These are phyloP conservation scores for Lipomyces spencermartinsiae DNA, from an alignment of 805 yeast species.

Conservation along the genomic window DNA sequence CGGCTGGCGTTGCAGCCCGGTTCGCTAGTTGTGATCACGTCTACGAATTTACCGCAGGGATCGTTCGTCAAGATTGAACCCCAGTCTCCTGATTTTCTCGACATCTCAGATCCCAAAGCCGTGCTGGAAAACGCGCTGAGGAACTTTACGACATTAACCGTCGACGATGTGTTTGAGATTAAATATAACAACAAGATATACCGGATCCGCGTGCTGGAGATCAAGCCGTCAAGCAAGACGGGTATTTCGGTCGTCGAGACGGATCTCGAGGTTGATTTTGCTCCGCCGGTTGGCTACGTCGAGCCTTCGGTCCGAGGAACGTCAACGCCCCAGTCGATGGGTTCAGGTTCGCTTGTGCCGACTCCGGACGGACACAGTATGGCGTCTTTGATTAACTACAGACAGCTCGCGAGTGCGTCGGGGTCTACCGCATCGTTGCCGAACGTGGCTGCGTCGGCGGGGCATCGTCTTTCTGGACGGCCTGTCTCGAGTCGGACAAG, in stretches of 20 bases:
- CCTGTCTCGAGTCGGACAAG: slow-evolving; percentile 17
- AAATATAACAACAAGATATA: slow-evolving; percentile 79
- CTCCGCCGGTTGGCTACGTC: slow-evolving; percentile 98
- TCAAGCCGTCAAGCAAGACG: slow-evolving; percentile 61
- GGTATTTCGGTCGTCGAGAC: slow-evolving; percentile 96
- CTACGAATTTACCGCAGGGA: slow-evolving; percentile 84
- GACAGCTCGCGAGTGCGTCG: slow-evolving; percentile 59
- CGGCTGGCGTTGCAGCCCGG: slow-evolving; percentile 79
- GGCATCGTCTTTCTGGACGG: slow-evolving; percentile 31
- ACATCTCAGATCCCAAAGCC: slow-evolving; percentile 94
- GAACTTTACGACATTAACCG: slow-evolving; percentile 85
- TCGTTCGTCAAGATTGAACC: slow-evolving; percentile 92
- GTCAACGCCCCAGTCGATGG: not conserved
- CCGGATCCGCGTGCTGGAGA: slow-evolving; percentile 84
- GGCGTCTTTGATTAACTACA: slow-evolving; percentile 76
- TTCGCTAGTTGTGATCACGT: slow-evolving; percentile 69
- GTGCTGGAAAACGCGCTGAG: slow-evolving; percentile 91
- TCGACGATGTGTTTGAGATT: slow-evolving; percentile 82
- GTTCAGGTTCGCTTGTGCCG: slow-evolving; percentile 26
- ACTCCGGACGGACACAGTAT: slow-evolving; percentile 49
- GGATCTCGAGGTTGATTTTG: slow-evolving; percentile 95
- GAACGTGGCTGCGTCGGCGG: slow-evolving; percentile 17
- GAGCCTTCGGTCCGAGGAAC: slow-evolving; percentile 50
- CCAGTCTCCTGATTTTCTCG: slow-evolving; percentile 89
- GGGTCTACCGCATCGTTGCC: slow-evolving; percentile 22